Evolutionary conservation across 176 grass and related monocot genomes (phyloP), one percentile per base, ranked within the genome.

Genomic region (Triticum aestivum): DNA sequence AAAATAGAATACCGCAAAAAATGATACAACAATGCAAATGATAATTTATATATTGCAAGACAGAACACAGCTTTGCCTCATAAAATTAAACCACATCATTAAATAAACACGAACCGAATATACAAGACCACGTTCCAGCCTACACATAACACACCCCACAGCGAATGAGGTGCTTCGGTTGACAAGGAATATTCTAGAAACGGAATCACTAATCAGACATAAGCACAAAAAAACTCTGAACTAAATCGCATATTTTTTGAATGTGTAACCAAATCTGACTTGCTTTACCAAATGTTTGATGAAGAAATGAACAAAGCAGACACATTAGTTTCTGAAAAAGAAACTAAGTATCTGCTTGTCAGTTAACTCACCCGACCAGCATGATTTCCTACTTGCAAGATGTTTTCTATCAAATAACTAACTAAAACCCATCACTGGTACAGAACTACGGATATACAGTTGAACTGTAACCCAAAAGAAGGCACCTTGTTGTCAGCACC

Each of bases 61-160:
- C 23, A 29, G 35, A 79, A 29, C 42, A 35, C 42, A 66, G n/a
- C 15, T 56, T 7, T 38, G 34, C n/a, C 45, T 51, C 61, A 30
- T 45, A 61, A 87, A 75, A 37, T 12, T 47, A 59, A 74, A 73
- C 51, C 65, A 5, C 33, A 61, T 59, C 33, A 91, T 41, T 8
- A 39, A 20, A 83, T 39, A 9, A 82, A 14, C 45, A 11, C n/a
- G 18, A 54, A 26, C 64, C 32, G 5, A 12, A 33, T 15, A 78
- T 20, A n/a, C 26, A 88, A 42, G 56, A 74, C 9, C 9, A 11
- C 6, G 49, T 23, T 61, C 33, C 11, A 75, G 8, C 21, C 52
- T 72, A 42, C 11, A 73, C 41, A 73, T 3, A 74, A 39, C 23
- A 70, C 52, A 64, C 1, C 39, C 33, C 45, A 75, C 13, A 17